phyloP scores from a whole-genome alignment of 805 yeast genomes.

The Metschnikowia arizonensis region DNA sequence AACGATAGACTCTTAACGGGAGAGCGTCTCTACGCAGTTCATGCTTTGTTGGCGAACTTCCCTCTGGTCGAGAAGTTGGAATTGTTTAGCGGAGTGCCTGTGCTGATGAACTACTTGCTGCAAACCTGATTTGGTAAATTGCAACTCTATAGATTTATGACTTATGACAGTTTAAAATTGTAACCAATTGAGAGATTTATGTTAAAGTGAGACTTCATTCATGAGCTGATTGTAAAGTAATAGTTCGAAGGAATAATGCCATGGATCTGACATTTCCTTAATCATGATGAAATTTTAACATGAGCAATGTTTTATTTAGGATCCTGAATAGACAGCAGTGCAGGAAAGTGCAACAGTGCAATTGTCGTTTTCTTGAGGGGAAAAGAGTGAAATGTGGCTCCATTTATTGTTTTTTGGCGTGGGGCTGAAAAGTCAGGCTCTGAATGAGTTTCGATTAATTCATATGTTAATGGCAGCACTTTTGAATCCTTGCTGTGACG shows the following conservation, averaged over 20 bases:
- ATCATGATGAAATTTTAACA: not conserved
- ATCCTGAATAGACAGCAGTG: not conserved
- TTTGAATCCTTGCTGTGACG: not conserved
- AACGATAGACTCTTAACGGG: slow-evolving; percentile 31
- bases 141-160: not conserved
- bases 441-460: not conserved
- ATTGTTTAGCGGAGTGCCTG: slow-evolving; percentile 6
- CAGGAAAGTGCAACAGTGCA: not conserved
- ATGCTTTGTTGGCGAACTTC: slow-evolving; percentile 27
- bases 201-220: no score
- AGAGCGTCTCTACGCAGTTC: slow-evolving; percentile 29
- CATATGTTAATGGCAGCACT: not conserved
- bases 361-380: not conserved
- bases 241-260: not conserved
- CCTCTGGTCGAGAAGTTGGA: slow-evolving; percentile 28
- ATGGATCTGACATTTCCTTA: not conserved
- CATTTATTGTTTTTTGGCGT: not conserved
- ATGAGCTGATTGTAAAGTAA: not conserved
- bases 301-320: not conserved
- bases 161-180: not conserved
- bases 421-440: not conserved
- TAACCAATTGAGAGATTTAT: no score
- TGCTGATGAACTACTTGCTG: slow-evolving; percentile 1
- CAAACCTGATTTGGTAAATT: not conserved
- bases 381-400: not conserved